Evolutionary conservation across 495 filamentous ascomycete species (phyloP).

Genomic region (Talaromyces adpressus): DNA sequence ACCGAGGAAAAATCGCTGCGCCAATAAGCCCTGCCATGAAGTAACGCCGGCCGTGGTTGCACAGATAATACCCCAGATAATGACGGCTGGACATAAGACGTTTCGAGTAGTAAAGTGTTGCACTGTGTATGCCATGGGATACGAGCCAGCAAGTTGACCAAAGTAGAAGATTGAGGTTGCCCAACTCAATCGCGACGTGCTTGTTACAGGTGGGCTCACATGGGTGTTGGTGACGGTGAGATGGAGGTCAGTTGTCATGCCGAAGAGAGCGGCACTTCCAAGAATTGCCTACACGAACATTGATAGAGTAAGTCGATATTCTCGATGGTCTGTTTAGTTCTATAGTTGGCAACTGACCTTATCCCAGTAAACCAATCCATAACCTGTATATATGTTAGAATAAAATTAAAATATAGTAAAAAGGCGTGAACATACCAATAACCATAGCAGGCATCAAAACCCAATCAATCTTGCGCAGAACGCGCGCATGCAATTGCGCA

Average conservation of each 20-base stretch:
- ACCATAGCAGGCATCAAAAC: constrained; percentile 68
- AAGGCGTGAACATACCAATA: constrained; percentile 35
- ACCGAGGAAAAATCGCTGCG: constrained; percentile 63
- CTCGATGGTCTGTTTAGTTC: constrained; percentile 3
- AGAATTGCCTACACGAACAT: constrained; percentile 51
- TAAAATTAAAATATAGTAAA: background rate
- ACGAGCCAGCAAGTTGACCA: constrained; percentile 65
- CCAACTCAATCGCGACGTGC: constrained; percentile 62
- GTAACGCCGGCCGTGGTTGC: constrained; percentile 63
- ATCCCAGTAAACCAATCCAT: constrained; percentile 74
- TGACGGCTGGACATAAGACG: constrained; percentile 55
- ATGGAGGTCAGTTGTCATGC: constrained; percentile 63
- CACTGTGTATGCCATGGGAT: constrained; percentile 62
- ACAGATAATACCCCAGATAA: constrained; percentile 60
- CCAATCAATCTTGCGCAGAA: constrained; percentile 62
- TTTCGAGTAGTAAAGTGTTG: constrained; percentile 59
- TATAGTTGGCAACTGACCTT: constrained; percentile 39
- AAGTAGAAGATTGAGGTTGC: constrained; percentile 77
- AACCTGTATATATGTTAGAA: constrained; percentile 23
- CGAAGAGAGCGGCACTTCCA: constrained; percentile 64
- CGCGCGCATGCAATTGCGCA: constrained; percentile 22
- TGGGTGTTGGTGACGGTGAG: constrained; percentile 45
- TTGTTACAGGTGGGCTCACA: constrained; percentile 45
- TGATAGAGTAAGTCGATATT: background rate
- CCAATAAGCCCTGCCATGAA: constrained; percentile 55